These are phyloP conservation scores for Stachybotrys chlorohalonatus DNA, from an alignment of 2,329 filamentous ascomycete genomes.

Conservation along the genomic window DNA sequence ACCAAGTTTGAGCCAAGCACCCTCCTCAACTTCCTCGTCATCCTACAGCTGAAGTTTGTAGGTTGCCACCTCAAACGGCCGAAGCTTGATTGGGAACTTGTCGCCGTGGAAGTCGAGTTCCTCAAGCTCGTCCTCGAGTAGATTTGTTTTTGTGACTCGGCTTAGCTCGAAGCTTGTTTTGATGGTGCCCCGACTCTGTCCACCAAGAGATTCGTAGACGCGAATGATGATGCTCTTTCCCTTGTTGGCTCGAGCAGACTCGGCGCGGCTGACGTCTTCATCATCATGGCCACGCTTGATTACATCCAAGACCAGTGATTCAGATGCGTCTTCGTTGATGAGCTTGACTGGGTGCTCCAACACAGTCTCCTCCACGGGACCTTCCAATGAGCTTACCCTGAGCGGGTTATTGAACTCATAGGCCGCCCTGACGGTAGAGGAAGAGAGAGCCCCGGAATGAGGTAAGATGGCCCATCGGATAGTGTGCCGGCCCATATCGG, in stretches of 20 bases:
- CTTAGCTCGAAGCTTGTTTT: slow-evolving; percentile 60
- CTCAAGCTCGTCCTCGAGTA: slow-evolving; percentile 79
- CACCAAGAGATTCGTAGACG: slow-evolving; percentile 83
- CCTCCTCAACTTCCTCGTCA: slow-evolving; percentile 11
- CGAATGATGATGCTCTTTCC: slow-evolving; percentile 76
- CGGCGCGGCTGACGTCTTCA: slow-evolving; percentile 56
- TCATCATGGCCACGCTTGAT: slow-evolving; percentile 92
- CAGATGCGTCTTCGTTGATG: slow-evolving; percentile 40
- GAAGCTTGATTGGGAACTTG: slow-evolving; percentile 54
- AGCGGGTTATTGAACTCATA: slow-evolving; percentile 88
- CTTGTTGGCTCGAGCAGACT: slow-evolving; percentile 53
- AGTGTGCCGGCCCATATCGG: slow-evolving; percentile 83
- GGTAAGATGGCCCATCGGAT: slow-evolving; percentile 90
- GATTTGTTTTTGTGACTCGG: slow-evolving; percentile 73
- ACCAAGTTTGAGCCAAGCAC: background rate
- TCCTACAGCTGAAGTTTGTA: slow-evolving; percentile 47
- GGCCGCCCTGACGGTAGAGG: slow-evolving; percentile 69
- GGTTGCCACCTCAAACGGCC: slow-evolving; percentile 80
- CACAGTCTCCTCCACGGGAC: slow-evolving; percentile 5
- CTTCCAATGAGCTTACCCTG: slow-evolving; percentile 21
- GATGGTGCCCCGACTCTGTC: slow-evolving; percentile 64
- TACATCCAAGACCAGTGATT: slow-evolving; percentile 71
- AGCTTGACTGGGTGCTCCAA: slow-evolving; percentile 45
- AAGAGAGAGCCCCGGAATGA: slow-evolving; percentile 63
- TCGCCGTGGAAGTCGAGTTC: slow-evolving; percentile 43